These are phyloP conservation scores for Xylaria acuta DNA, from an alignment of 495 filamentous ascomycete species.

Conservation along the genomic window DNA sequence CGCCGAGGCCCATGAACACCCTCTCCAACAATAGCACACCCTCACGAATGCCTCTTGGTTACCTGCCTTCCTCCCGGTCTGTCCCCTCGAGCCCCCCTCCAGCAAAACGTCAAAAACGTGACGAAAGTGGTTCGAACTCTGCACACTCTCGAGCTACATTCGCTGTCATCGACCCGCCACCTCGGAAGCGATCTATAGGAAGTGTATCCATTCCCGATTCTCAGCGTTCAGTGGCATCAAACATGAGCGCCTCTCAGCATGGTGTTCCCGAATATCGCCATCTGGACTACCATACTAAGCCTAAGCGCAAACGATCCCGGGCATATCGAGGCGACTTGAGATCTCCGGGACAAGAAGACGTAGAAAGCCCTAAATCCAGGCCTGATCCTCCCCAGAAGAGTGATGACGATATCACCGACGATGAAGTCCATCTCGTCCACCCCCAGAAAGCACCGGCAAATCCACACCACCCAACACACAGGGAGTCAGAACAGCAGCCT, in stretches of 20 bases:
- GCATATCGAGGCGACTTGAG: not conserved
- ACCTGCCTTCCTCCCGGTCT: constrained; percentile 4
- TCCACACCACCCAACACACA: not conserved
- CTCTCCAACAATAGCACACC: constrained; percentile 30
- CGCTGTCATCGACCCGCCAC: not conserved
- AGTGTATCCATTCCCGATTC: constrained; percentile 32
- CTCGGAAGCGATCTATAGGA: constrained; percentile 33
- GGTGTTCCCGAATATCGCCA: constrained; percentile 35
- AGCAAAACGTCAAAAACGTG: constrained; percentile 39
- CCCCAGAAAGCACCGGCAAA: not conserved
- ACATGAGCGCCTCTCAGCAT: constrained; percentile 28
- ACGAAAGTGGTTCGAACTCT: not conserved
- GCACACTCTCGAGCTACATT: constrained; percentile 26
- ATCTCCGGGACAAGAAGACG: not conserved
- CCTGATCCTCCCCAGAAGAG: not conserved
- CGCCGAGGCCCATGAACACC: constrained; percentile 30
- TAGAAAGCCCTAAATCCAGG: not conserved
- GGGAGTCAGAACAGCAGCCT: not conserved
- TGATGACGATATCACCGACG: constrained; percentile 1
- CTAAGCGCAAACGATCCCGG: constrained; percentile 9
- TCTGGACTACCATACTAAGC: constrained; percentile 15
- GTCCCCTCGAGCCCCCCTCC: constrained; percentile 27
- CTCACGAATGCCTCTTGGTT: constrained; percentile 13
- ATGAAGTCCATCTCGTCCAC: constrained; percentile 20
- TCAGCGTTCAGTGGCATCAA: constrained; percentile 34